Evolutionary conservation across 2,329 filamentous ascomycete genomes (phyloP).

Genomic region (Pochonia chlamydosporia): DNA sequence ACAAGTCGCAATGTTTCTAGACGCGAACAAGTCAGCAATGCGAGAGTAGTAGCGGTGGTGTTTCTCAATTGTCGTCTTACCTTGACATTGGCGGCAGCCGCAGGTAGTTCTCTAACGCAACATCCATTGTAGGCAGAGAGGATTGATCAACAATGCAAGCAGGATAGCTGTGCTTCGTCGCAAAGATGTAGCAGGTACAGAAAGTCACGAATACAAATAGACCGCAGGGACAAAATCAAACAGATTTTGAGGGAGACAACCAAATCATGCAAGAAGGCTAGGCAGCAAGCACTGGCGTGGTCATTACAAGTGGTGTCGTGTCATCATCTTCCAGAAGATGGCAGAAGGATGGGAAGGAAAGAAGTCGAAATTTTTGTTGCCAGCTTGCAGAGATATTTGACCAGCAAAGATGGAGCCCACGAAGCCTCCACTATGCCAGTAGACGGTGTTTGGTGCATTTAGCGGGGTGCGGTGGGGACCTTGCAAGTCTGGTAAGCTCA

Average conservation of each 20-base stretch:
- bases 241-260: conserved; percentile 5
- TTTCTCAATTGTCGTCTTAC: conserved; percentile 27
- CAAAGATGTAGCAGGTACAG: neutral
- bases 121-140: conserved; percentile 25
- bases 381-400: conserved; percentile 2
- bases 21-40: conserved; percentile 14
- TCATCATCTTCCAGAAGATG: conserved; percentile 25
- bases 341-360: conserved; percentile 4
- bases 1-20: conserved; percentile 59
- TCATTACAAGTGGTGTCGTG: conserved; percentile 29
- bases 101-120: conserved; percentile 29
- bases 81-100: conserved; percentile 35
- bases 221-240: neutral
- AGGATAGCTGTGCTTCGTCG: neutral
- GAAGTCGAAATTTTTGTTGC: conserved; percentile 11
- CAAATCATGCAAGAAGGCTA: conserved; percentile 21
- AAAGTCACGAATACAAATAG: conserved; percentile 12
- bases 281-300: conserved; percentile 10
- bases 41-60: neutral
- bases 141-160: conserved; percentile 20
- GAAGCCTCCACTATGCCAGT: conserved; percentile 13
- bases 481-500: neutral
- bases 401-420: neutral
- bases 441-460: conserved; percentile 8
- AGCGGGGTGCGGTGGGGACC: conserved; percentile 10